phyloP scores from a whole-genome alignment of 345 rosid genomes.

The Dovyalis caffra region DNA sequence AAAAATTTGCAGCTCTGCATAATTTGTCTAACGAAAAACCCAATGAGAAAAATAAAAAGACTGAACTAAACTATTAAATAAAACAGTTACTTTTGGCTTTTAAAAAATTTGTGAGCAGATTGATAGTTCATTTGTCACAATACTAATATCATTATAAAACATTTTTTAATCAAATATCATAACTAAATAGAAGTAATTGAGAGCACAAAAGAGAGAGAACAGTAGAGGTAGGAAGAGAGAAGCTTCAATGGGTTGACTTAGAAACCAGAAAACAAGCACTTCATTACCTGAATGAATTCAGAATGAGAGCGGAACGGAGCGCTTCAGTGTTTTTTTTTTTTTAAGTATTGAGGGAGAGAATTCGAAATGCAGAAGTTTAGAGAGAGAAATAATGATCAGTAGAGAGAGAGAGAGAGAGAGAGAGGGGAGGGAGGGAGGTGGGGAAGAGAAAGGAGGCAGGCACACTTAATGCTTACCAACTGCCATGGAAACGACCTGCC shows the following conservation, averaged over 20 bases:
- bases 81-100: no score
- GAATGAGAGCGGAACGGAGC: not conserved
- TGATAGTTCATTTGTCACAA: not conserved
- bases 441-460: not conserved
- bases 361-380: constrained; percentile 3
- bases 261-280: not conserved
- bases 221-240: not conserved
- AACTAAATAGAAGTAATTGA: not conserved
- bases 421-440: not conserved
- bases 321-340: not conserved
- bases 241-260: not conserved
- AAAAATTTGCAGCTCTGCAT: not conserved
- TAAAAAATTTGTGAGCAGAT: no score
- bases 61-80: no score
- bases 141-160: not conserved
- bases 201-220: not conserved
- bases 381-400: constrained; percentile 3
- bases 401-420: constrained; percentile 15
- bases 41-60: no score
- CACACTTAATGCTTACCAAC: constrained; percentile 75
- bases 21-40: not conserved
- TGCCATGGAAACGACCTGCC: constrained; percentile 55
- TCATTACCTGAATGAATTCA: not conserved
- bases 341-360: not conserved
- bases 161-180: not conserved